phyloP scores from a whole-genome alignment of 805 yeast species.

The Yarrowia keelungensis region DNA sequence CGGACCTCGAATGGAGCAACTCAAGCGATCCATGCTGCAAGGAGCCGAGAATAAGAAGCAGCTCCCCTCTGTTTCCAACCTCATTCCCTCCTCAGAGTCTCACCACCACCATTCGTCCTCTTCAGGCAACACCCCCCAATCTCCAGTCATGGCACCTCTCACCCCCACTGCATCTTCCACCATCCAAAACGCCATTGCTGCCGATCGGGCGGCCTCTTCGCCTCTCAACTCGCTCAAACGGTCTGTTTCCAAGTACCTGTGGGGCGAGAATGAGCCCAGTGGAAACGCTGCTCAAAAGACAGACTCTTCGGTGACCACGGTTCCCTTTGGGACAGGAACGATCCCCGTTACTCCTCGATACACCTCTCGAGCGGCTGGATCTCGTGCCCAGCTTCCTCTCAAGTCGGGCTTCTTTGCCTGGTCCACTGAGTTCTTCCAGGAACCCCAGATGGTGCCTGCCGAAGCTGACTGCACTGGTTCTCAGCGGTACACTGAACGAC shows the following conservation, averaged over 20 bases:
- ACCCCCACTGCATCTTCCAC: constrained; percentile 38
- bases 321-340: constrained; percentile 48
- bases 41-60: constrained; percentile 7
- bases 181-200: constrained; percentile 23
- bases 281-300: constrained; percentile 4
- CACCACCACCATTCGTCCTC: not conserved
- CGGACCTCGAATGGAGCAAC: constrained; percentile 64
- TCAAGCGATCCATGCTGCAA: constrained; percentile 41
- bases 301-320: constrained; percentile 44
- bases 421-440: constrained; percentile 88
- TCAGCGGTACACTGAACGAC: constrained; percentile 74
- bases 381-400: constrained; percentile 47
- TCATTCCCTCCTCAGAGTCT: not conserved
- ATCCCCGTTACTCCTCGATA: constrained; percentile 49
- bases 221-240: constrained; percentile 41
- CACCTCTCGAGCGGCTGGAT: constrained; percentile 42
- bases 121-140: constrained; percentile 3
- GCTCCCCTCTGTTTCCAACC: constrained; percentile 6
- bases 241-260: constrained; percentile 43
- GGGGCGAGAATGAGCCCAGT: constrained; percentile 17
- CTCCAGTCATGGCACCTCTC: constrained; percentile 19
- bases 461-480: constrained; percentile 94
- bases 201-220: constrained; percentile 19
- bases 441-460: constrained; percentile 86
- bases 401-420: constrained; percentile 52